These are phyloP conservation scores for Metarhizium album DNA, from an alignment of 2,329 filamentous ascomycete species.

Conservation along the genomic window DNA sequence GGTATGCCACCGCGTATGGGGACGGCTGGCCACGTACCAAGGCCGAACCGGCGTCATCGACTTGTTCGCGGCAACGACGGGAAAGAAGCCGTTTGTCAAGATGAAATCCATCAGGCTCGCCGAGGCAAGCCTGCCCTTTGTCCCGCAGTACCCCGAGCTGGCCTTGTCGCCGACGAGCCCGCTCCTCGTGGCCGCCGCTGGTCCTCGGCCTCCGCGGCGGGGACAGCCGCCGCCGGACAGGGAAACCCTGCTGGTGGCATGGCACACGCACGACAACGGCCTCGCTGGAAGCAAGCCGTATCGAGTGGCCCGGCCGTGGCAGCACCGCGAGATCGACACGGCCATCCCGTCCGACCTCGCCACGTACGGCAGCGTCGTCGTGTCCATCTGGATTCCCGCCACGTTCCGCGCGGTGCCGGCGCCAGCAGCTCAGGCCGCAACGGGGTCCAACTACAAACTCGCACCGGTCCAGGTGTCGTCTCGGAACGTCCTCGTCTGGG, in stretches of 20 bases:
- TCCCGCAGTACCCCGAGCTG: constrained; percentile 29
- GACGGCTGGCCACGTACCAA: constrained; percentile 25
- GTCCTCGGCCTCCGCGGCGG: constrained; percentile 26
- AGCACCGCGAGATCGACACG: constrained; percentile 27
- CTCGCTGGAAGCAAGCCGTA: constrained; percentile 21
- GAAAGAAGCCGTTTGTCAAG: constrained; percentile 27
- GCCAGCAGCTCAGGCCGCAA: constrained; percentile 13
- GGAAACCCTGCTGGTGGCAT: constrained; percentile 27
- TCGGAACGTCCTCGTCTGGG: constrained; percentile 29
- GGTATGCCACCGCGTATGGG: constrained; percentile 21
- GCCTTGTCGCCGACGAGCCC: constrained; percentile 28
- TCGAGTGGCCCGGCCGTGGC: constrained; percentile 25
- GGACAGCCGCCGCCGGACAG: constrained; percentile 26
- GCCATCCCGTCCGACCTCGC: constrained; percentile 26
- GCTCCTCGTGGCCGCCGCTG: constrained; percentile 26
- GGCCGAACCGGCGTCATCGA: constrained; percentile 21
- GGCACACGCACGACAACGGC: constrained; percentile 23
- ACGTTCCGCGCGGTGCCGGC: constrained; percentile 23
- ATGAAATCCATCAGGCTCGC: constrained; percentile 24
- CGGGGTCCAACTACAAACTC: constrained; percentile 21
- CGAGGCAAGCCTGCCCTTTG: constrained; percentile 23
- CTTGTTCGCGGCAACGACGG: constrained; percentile 20
- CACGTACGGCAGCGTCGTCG: constrained; percentile 26
- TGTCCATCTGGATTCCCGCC: constrained; percentile 31
- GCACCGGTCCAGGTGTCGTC: constrained; percentile 20